Base-by-base conservation (phyloP, 305 asterid species). In the Fraxinus baroniana region DNA sequence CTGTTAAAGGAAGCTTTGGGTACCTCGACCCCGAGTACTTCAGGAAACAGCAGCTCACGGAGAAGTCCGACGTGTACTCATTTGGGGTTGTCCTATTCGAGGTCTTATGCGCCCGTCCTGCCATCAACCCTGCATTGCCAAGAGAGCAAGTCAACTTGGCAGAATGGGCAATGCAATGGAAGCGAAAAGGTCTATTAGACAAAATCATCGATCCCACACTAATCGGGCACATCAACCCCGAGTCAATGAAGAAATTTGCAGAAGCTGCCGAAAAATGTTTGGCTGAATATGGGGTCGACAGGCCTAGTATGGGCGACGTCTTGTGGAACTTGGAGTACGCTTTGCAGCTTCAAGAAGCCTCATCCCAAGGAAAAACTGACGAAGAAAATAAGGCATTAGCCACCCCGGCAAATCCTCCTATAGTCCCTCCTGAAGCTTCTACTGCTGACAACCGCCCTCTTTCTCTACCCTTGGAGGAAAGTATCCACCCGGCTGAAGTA, bases 161-260 rank as follows among this genome's bases (percentile, higher is more conserved):
- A 0, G 99, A 95, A 57, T 95, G 98, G 98, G 99, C 94, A 6
- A 87, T 94, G 97, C 97, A 95, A 79, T 94, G 98, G 94, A 93
- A 94, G 89, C 87, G 94, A 80, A 95, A 92, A 79, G 98, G 94
- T 5, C 33, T 90, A 28, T 44, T 92, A 35, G 94, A 89, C 18
- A 92, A 88, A 83, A 90, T 92, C 80, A 89, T 90, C 1, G 94
- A 92, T 81, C 90, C 93, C 15, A 86, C 75, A n/a, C 87, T 92
- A 30, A 89, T 79, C 0, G 91, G 87, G 3, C 86, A 89, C 28
- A 89, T 92, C 71, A 90, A 92, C 37, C 93, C 86, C 0, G 94
- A 92, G 74, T 92, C 94, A 0, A 83, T 92, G 92, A 89, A 84
- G 82, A 92, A 90, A 80, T 90, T 92, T 35, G 90, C 88, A 1